These are phyloP conservation scores for Agrocybe praecox DNA, from an alignment of 768 basidiomycete genomes.

Conservation along the genomic window DNA sequence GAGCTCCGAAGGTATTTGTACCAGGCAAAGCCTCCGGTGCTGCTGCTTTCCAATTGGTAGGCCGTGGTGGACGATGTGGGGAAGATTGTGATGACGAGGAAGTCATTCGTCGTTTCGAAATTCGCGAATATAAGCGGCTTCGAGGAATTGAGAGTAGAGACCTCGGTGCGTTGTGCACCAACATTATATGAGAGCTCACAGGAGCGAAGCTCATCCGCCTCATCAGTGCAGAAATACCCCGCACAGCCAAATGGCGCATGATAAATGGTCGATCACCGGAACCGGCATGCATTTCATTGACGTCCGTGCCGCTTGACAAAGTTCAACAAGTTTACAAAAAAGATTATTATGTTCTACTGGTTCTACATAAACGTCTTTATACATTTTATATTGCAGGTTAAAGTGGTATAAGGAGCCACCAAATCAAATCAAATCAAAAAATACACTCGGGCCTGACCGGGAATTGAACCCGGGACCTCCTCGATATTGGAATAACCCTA, in stretches of 20 bases:
- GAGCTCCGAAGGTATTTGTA: constrained; percentile 66
- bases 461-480: constrained; percentile 91
- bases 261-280: not conserved
- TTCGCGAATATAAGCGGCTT: not conserved
- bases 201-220: not conserved
- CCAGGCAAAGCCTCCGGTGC: constrained; percentile 60
- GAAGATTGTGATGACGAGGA: not conserved
- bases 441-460: constrained; percentile 62
- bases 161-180: not conserved
- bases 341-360: no score
- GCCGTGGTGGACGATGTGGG: constrained; percentile 25
- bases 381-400: no score
- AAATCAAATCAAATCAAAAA: not conserved
- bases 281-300: not conserved
- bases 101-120: not conserved
- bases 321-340: no score
- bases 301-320: no score
- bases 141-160: not conserved
- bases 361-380: no score
- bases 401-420: no score
- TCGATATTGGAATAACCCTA: constrained; percentile 39
- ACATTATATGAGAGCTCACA: not conserved
- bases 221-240: not conserved
- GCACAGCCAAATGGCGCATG: not conserved
- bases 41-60: constrained; percentile 68